A percentile compares a stretch with the other conserved stretches of the same genome.
These are phyloP conservation scores for Alternaria atra DNA, from an alignment of 2,329 filamentous ascomycete species.

Conservation along the genomic window DNA sequence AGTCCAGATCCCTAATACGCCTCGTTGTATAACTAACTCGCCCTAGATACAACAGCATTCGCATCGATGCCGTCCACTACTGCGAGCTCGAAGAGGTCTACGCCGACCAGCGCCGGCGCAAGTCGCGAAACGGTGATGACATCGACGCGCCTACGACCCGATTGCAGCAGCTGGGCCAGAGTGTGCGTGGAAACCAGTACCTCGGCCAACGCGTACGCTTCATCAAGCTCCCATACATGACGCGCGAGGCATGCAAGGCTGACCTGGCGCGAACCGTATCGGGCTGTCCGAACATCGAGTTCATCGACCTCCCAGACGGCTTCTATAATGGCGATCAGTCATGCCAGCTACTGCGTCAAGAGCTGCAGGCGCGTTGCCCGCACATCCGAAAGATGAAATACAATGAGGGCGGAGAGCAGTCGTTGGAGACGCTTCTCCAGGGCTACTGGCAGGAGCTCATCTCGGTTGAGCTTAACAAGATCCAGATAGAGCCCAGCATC, in stretches of 20 bases:
- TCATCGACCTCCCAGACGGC: conserved; percentile 89
- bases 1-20: conserved; percentile 47
- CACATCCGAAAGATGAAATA: conserved; percentile 92
- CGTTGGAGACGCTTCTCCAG: conserved; percentile 73
- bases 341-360: conserved; percentile 79
- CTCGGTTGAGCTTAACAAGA: conserved; percentile 73
- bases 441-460: conserved; percentile 76
- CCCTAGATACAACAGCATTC: conserved; percentile 82
- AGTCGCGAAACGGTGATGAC: conserved; percentile 73
- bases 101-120: conserved; percentile 71
- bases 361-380: conserved; percentile 83
- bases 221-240: conserved; percentile 94
- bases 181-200: conserved; percentile 78
- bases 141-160: conserved; percentile 81
- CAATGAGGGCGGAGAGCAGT: conserved; percentile 77
- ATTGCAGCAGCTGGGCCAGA: conserved; percentile 80
- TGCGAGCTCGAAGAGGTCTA: conserved; percentile 86
- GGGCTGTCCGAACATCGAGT: conserved; percentile 83
- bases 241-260: conserved; percentile 83
- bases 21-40: conserved; percentile 15
- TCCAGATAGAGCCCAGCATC: conserved; percentile 74
- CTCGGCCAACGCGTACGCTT: conserved; percentile 77
- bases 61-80: conserved; percentile 94
- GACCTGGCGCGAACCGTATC: conserved; percentile 87
- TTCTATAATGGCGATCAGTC: conserved; percentile 82